Evolutionary conservation across 129 eudicot genomes (phyloP).

Genomic region (Flaveria robusta): DNA sequence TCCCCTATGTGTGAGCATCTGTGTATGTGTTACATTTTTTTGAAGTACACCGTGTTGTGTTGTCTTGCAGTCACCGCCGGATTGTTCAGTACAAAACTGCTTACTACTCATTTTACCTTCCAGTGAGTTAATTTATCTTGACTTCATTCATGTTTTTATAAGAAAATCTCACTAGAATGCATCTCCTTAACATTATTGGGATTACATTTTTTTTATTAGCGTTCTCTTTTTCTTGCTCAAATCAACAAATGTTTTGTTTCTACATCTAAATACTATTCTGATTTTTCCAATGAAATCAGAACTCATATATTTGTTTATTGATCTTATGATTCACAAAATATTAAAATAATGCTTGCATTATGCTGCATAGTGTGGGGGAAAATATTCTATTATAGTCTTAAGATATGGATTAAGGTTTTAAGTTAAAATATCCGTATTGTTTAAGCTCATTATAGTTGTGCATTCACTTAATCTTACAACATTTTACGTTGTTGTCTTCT

Average conservation of each 20-base stretch:
- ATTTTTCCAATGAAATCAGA: background rate
- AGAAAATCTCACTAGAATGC: conserved; percentile 7
- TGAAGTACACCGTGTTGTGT: background rate
- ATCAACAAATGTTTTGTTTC: conserved; percentile 1
- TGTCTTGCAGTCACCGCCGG: conserved; percentile 75
- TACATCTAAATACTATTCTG: conserved; percentile 3
- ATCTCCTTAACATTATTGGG: conserved; percentile 1
- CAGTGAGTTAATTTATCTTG: conserved; percentile 52
- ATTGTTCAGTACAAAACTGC: conserved; percentile 93
- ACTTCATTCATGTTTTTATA: background rate
- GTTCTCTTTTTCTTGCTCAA: background rate
- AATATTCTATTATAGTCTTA: conserved; percentile 5
- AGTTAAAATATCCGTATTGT: background rate
- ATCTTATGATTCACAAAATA: conserved; percentile 12
- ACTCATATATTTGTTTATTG: conserved; percentile 5
- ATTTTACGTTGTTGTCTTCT: background rate
- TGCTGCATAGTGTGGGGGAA: conserved; percentile 4
- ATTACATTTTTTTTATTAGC: background rate
- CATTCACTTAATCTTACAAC: background rate
- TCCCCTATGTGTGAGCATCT: background rate
- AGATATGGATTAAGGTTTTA: conserved; percentile 4
- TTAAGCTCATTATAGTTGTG: background rate
- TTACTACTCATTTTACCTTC: conserved; percentile 84
- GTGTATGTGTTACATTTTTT: background rate
- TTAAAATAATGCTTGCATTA: conserved; percentile 6